Percentiles rank a stretch among this genome's conserved stretches.
Evolutionary conservation across 352 stramenopile species (phyloP).

Genomic region (Globisporangium spinosum): DNA sequence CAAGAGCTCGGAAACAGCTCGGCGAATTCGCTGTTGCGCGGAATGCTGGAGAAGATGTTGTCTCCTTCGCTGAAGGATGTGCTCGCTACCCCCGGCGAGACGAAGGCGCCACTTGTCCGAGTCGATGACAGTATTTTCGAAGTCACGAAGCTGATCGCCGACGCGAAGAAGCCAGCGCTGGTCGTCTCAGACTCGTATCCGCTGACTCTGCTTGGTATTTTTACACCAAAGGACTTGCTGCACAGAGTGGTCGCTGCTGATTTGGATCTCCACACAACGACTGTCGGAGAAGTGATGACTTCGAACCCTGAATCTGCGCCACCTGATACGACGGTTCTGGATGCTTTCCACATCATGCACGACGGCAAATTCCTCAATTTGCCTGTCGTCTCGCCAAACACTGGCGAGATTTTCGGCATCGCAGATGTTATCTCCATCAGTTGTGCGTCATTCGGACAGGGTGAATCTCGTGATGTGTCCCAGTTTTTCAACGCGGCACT

Average conservation of each 20-base stretch:
- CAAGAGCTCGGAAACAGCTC: slow-evolving; percentile 66
- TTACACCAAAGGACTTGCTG: slow-evolving; percentile 98
- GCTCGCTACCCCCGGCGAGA: slow-evolving; percentile 53
- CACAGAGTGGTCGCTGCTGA: slow-evolving; percentile 92
- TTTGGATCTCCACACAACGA: slow-evolving; percentile 85
- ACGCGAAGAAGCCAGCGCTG: slow-evolving; percentile 72
- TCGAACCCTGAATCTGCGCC: slow-evolving; percentile 92
- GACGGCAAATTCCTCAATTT: slow-evolving; percentile 97
- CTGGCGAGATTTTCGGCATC: slow-evolving; percentile 72
- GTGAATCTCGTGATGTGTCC: slow-evolving; percentile 67
- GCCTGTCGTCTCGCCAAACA: slow-evolving; percentile 87
- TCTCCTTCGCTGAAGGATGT: slow-evolving; percentile 81
- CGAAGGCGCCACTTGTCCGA: slow-evolving; percentile 71
- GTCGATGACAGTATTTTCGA: slow-evolving; percentile 66
- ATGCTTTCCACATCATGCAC: slow-evolving; percentile 98
- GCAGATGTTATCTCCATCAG: slow-evolving; percentile 82
- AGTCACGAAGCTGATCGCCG: slow-evolving; percentile 72
- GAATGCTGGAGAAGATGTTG: slow-evolving; percentile 87
- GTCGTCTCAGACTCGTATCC: slow-evolving; percentile 63
- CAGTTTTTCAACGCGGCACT: slow-evolving; percentile 80
- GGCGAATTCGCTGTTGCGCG: slow-evolving; percentile 56
- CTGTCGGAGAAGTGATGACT: slow-evolving; percentile 93
- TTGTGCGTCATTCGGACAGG: slow-evolving; percentile 64
- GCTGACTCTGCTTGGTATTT: slow-evolving; percentile 92
- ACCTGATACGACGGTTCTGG: slow-evolving; percentile 93